Conservation (phyloP, 2,329 filamentous ascomycete genomes). For the Didymella glomerata region DNA sequence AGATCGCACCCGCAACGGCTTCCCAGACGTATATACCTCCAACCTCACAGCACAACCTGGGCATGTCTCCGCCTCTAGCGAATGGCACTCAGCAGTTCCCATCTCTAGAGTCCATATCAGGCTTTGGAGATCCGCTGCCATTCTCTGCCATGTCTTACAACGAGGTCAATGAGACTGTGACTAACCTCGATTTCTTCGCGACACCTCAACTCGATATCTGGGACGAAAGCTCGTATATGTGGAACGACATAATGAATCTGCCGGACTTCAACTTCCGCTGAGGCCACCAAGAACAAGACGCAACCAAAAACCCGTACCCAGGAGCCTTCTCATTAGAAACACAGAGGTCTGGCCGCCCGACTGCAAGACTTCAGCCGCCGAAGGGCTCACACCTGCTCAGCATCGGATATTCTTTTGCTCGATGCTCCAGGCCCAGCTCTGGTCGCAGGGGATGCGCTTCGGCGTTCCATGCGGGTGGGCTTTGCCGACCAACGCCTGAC, state of each 20-base stretch:
- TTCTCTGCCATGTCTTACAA: conserved; percentile 76
- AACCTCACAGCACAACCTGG: conserved; percentile 10
- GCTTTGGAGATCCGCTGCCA: conserved; percentile 55
- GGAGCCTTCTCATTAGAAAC: background rate
- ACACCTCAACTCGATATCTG: conserved; percentile 64
- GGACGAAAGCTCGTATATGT: conserved; percentile 54
- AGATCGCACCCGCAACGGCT: conserved; percentile 14
- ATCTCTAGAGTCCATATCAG: conserved; percentile 28
- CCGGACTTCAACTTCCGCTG: conserved; percentile 44
- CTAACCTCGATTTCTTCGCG: conserved; percentile 68
- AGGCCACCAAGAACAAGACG: background rate
- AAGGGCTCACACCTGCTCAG: background rate
- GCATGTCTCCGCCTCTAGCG: conserved; percentile 13
- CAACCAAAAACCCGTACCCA: background rate
- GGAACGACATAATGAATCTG: conserved; percentile 49
- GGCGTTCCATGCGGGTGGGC: conserved; percentile 1
- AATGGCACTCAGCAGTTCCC: conserved; percentile 13
- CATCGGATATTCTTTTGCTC: conserved; percentile 14
- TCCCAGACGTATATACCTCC: conserved; percentile 25
- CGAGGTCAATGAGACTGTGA: conserved; percentile 72
- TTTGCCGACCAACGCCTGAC: conserved; percentile 15
- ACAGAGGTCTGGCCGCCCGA: background rate
- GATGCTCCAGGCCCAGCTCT: background rate
- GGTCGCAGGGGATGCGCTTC: background rate
- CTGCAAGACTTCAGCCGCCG: conserved; percentile 4